These are phyloP conservation scores for Leccinum obscurum DNA, from an alignment of 768 basidiomycete species.

Conservation along the genomic window DNA sequence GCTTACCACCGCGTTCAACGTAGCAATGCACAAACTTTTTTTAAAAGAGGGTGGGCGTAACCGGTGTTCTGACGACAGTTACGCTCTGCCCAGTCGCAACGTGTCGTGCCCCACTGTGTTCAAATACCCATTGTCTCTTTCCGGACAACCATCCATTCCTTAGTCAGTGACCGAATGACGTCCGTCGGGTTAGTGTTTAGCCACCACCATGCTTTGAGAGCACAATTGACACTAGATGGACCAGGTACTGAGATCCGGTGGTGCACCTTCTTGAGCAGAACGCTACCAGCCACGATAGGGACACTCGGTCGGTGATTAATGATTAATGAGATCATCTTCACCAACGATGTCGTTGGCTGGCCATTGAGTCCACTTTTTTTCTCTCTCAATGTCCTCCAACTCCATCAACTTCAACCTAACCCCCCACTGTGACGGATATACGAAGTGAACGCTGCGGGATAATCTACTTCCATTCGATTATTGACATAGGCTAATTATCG, in stretches of 20 bases:
- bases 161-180: background rate
- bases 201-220: background rate
- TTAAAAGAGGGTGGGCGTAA: background rate
- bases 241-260: too few species aligned
- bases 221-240: background rate
- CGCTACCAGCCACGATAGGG: too few species aligned
- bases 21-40: background rate
- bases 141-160: background rate
- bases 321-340: too few species aligned
- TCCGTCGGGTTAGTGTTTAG: background rate
- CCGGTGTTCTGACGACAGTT: background rate
- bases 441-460: background rate
- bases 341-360: background rate
- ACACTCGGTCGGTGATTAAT: too few species aligned
- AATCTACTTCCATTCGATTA: background rate
- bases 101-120: background rate
- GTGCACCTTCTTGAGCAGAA: too few species aligned
- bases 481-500: background rate
- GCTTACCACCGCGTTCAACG: background rate
- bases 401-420: too few species aligned
- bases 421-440: too few species aligned
- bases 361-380: too few species aligned
- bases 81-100: conserved; percentile 2
- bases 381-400: background rate
- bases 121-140: background rate